phyloP scores from a whole-genome alignment of 148 eudicot species.

The Rheum nobile region DNA sequence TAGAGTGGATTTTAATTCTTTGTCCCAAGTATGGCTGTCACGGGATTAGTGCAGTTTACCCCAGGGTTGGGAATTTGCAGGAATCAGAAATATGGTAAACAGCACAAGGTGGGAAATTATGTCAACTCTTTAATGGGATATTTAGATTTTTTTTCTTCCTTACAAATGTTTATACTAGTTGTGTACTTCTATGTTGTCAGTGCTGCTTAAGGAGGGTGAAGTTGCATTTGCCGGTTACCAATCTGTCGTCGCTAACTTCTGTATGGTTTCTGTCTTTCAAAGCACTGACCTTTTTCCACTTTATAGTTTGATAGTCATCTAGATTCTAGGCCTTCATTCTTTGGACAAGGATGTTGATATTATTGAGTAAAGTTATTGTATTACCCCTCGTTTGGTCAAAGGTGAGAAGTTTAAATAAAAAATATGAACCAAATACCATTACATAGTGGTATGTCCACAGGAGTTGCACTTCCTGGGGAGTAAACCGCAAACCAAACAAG shows the following conservation, averaged over 20 bases:
- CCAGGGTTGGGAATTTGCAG: not conserved
- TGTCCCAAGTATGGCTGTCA: conserved; percentile 5
- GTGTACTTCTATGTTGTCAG: not conserved
- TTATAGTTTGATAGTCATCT: not conserved
- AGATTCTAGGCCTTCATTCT: not conserved
- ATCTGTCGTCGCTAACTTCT: not conserved
- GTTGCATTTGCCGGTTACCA: conserved; percentile 1
- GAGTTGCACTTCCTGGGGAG: not conserved
- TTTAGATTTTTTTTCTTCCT: not conserved
- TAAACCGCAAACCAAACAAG: too few relatives aligned
- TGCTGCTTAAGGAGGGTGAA: not conserved
- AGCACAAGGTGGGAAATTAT: not conserved
- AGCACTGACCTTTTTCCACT: not conserved
- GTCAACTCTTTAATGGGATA: not conserved
- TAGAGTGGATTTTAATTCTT: not conserved
- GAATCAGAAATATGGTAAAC: not conserved
- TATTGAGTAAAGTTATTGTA: not conserved
- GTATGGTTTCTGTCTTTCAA: not conserved
- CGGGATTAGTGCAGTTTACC: conserved; percentile 6
- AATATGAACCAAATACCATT: not conserved
- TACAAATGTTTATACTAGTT: not conserved
- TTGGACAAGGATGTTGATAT: not conserved
- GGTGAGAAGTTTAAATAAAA: not conserved
- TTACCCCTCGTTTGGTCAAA: not conserved
- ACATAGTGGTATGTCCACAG: not conserved